A percentile compares a stretch with the other conserved stretches of the same genome.
phyloP scores from a whole-genome alignment of 495 filamentous ascomycete species.

The Daldinia concentrica region DNA sequence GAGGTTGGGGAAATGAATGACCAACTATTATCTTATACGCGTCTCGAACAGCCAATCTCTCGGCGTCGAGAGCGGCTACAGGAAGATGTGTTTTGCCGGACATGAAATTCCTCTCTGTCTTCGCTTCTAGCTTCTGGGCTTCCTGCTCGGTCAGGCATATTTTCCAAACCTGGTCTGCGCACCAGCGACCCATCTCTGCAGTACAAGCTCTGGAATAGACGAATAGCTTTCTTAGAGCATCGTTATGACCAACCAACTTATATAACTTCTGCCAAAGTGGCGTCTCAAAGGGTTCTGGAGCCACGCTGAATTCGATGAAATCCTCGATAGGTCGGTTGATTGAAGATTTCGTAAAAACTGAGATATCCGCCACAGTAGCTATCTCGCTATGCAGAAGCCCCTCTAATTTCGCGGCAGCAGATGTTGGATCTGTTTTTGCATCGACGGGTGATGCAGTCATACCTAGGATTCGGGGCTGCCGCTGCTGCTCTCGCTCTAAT shows the following conservation, averaged over 20 bases:
- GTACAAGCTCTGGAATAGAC: constrained; percentile 64
- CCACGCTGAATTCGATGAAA: constrained; percentile 64
- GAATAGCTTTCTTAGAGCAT: constrained; percentile 67
- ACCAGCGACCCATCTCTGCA: constrained; percentile 83
- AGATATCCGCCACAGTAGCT: constrained; percentile 76
- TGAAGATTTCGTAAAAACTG: constrained; percentile 64
- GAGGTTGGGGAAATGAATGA: constrained; percentile 59
- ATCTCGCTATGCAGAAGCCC: constrained; percentile 80
- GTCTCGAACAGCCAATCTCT: constrained; percentile 64
- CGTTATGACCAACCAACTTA: constrained; percentile 63
- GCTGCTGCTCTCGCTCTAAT: constrained; percentile 44
- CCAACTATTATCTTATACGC: constrained; percentile 65
- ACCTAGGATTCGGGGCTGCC: constrained; percentile 84
- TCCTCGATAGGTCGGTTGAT: constrained; percentile 39
- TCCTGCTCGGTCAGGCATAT: constrained; percentile 75
- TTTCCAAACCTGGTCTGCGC: constrained; percentile 82
- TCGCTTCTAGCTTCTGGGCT: constrained; percentile 67
- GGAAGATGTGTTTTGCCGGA: constrained; percentile 43
- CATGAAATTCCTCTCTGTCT: constrained; percentile 57
- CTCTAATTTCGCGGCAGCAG: constrained; percentile 82
- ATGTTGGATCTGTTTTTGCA: constrained; percentile 72
- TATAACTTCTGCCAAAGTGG: constrained; percentile 67
- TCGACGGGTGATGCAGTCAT: constrained; percentile 99
- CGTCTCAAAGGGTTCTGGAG: constrained; percentile 67
- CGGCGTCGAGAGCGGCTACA: constrained; percentile 49